Conservation (phyloP, 2,329 filamentous ascomycete species). For the Exophiala dermatitidis region DNA sequence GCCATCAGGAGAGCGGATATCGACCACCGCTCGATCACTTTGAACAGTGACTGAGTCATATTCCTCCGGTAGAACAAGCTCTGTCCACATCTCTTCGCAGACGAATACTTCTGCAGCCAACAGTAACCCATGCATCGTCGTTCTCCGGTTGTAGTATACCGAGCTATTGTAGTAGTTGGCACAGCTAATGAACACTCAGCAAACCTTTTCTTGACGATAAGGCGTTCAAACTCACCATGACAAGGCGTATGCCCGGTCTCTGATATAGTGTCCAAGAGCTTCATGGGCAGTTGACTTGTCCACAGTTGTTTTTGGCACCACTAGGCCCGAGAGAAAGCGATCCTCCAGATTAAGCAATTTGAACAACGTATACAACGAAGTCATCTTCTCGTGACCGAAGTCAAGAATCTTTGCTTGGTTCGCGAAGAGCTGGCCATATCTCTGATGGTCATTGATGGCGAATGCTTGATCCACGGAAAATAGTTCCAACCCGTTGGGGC, state of each 20-base stretch:
- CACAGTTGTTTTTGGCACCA: conserved; percentile 1
- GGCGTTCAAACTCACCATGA: conserved; percentile 15
- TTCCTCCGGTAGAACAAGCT: conserved; percentile 2
- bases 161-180: conserved; percentile 13
- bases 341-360: conserved; percentile 1
- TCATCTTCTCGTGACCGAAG: conserved; percentile 12
- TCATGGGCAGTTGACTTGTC: conserved; percentile 1
- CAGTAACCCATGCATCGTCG: conserved; percentile 8
- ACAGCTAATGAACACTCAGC: conserved; percentile 12
- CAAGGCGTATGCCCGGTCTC: conserved; percentile 17
- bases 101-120: conserved; percentile 9
- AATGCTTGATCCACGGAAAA: conserved; percentile 4
- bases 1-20: conserved; percentile 3
- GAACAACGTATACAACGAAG: conserved; percentile 12
- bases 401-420: conserved; percentile 7
- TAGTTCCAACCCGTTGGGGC: conserved; percentile 2
- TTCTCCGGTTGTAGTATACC: conserved; percentile 12
- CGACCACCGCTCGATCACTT: conserved; percentile 6
- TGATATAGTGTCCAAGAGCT: conserved; percentile 5
- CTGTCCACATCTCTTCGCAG: conserved; percentile 16
- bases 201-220: conserved; percentile 1
- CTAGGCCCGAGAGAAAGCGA: conserved; percentile 9
- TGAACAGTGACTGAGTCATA: not conserved
- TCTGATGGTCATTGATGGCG: conserved; percentile 13
- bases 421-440: conserved; percentile 10